Percentiles rank a stretch among this genome's conserved stretches.
Evolutionary conservation across 805 yeast genomes (phyloP).

Genomic region (Kodamaea neixiangensis): DNA sequence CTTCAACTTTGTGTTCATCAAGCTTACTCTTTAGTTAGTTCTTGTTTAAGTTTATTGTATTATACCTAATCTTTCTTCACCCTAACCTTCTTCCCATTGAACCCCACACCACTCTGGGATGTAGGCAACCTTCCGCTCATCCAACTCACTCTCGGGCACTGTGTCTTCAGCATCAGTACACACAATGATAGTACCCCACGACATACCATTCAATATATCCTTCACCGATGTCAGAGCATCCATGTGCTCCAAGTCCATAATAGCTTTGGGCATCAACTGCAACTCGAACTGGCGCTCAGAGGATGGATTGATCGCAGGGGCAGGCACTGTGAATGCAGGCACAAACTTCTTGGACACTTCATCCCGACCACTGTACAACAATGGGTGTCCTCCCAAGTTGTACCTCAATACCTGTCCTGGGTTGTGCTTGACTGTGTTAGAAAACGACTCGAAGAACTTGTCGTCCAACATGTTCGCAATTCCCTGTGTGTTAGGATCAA

Average conservation of each 20-base stretch:
- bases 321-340: conserved; percentile 47
- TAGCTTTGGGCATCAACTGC: conserved; percentile 93
- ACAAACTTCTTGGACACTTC: conserved; percentile 48
- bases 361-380: conserved; percentile 69
- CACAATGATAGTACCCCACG: conserved; percentile 93
- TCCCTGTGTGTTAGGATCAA: conserved; percentile 23
- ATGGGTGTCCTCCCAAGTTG: conserved; percentile 75
- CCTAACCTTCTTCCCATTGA: conserved; percentile 69
- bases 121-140: conserved; percentile 72
- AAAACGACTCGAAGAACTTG: conserved; percentile 75
- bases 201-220: conserved; percentile 76
- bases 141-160: conserved; percentile 49
- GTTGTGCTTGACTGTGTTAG: conserved; percentile 73
- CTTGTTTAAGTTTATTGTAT: too few species aligned
- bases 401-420: conserved; percentile 87
- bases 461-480: conserved; percentile 66
- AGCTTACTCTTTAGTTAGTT: too few species aligned
- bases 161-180: conserved; percentile 74
- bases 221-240: conserved; percentile 22
- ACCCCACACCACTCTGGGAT: conserved; percentile 80
- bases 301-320: conserved; percentile 61
- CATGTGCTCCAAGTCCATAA: conserved; percentile 71
- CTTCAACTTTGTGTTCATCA: too few species aligned
- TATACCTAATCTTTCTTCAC: neutral
- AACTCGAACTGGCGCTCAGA: conserved; percentile 71